These are phyloP conservation scores for Colletotrichum chrysophilum DNA, from an alignment of 2,329 filamentous ascomycete species.

Conservation along the genomic window DNA sequence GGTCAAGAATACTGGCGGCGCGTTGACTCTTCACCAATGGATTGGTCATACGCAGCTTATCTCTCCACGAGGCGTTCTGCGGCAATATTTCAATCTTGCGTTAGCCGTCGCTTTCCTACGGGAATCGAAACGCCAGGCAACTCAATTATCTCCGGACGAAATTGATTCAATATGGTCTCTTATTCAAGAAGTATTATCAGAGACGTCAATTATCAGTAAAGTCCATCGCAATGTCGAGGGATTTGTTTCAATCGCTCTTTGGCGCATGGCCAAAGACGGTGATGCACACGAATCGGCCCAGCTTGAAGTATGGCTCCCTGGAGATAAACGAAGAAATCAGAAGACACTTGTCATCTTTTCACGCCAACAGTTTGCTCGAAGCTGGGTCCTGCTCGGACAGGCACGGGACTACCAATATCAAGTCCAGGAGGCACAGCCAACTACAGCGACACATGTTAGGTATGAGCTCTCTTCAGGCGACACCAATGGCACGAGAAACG, in stretches of 20 bases:
- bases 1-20: too few species aligned
- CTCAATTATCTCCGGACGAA: neutral
- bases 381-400: neutral
- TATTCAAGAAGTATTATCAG: neutral
- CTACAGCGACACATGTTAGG: neutral
- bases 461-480: neutral
- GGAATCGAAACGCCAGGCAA: neutral
- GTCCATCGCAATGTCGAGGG: neutral
- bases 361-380: neutral
- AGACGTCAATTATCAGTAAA: neutral
- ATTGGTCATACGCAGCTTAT: neutral
- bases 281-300: neutral
- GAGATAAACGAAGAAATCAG: neutral
- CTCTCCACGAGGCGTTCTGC: neutral
- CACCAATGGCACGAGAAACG: neutral
- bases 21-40: neutral
- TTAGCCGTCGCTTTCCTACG: neutral
- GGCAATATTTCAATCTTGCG: neutral
- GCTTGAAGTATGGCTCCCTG: neutral
- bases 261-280: neutral
- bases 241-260: neutral
- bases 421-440: neutral
- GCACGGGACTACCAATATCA: neutral
- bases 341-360: neutral
- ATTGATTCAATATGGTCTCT: neutral